phyloP scores from a whole-genome alignment of 2,329 filamentous ascomycete genomes.

The Tolypocladium capitatum region DNA sequence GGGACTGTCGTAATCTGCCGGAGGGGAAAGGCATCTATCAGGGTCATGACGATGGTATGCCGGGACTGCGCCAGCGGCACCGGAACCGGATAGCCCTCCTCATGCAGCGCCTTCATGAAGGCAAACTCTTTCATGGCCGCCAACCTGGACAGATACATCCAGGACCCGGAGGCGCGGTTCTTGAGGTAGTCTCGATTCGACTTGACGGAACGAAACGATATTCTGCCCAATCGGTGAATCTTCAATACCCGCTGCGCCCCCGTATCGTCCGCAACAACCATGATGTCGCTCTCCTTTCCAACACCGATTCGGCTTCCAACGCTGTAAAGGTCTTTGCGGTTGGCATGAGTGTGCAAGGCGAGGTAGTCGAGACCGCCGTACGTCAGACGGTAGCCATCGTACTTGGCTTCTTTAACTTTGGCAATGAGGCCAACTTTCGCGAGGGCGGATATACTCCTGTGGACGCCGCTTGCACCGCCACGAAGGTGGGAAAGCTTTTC shows the following conservation, averaged over 20 bases:
- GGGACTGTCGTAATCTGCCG: slow-evolving; percentile 77
- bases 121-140: slow-evolving; percentile 90
- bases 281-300: slow-evolving; percentile 95
- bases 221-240: slow-evolving; percentile 88
- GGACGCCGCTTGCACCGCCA: slow-evolving; percentile 64
- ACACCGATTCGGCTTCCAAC: slow-evolving; percentile 91
- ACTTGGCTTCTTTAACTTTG: slow-evolving; percentile 87
- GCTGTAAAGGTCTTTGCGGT: slow-evolving; percentile 70
- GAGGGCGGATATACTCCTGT: slow-evolving; percentile 76
- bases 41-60: slow-evolving; percentile 91
- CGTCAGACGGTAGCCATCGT: slow-evolving; percentile 92
- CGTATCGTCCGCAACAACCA: slow-evolving; percentile 72
- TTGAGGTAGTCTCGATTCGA: slow-evolving; percentile 90
- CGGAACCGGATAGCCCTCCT: slow-evolving; percentile 82
- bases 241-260: slow-evolving; percentile 77
- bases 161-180: slow-evolving; percentile 65
- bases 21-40: slow-evolving; percentile 85
- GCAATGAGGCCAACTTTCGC: slow-evolving; percentile 88
- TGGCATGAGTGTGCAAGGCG: slow-evolving; percentile 80
- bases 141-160: slow-evolving; percentile 95
- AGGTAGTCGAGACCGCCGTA: slow-evolving; percentile 97
- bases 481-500: slow-evolving; percentile 70
- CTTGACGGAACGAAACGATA: slow-evolving; percentile 94
- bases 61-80: slow-evolving; percentile 78
- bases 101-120: slow-evolving; percentile 77